A percentile compares a stretch with the other conserved stretches of the same genome.
phyloP scores from a whole-genome alignment of 371 early-diverging fungal genomes.

The Lichtheimia ornata region DNA sequence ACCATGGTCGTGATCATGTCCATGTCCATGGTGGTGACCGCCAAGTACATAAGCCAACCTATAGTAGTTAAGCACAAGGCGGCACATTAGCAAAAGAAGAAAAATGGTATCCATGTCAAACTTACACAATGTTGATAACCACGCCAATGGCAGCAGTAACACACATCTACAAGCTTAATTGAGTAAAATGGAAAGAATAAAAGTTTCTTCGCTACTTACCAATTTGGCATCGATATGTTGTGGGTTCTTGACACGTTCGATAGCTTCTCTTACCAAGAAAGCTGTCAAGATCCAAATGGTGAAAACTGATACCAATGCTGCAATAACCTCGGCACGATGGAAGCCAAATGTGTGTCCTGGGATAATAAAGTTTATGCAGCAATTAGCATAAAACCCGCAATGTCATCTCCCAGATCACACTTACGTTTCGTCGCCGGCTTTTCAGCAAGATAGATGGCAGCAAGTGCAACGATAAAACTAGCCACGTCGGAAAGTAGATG shows the following conservation, averaged over 20 bases:
- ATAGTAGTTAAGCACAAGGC: neutral
- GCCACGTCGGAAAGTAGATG: constrained; percentile 77
- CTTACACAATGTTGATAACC: constrained; percentile 75
- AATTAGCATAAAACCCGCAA: constrained; percentile 4
- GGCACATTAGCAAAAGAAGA: neutral
- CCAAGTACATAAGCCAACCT: constrained; percentile 55
- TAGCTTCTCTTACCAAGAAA: constrained; percentile 74
- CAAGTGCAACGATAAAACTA: constrained; percentile 75
- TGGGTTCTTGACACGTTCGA: constrained; percentile 75
- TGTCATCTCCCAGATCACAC: neutral
- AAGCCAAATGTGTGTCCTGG: constrained; percentile 81
- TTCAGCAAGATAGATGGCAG: constrained; percentile 72
- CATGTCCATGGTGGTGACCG: constrained; percentile 42
- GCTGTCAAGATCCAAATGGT: constrained; percentile 85
- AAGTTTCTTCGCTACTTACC: constrained; percentile 26
- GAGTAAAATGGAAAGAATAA: neutral
- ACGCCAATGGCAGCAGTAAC: constrained; percentile 75
- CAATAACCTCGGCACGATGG: constrained; percentile 86
- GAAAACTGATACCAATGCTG: constrained; percentile 79
- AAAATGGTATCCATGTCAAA: neutral
- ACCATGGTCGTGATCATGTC: constrained; percentile 28
- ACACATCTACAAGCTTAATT: constrained; percentile 59
- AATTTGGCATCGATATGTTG: constrained; percentile 71
- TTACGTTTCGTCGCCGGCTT: constrained; percentile 70
- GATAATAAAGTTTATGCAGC: neutral